phyloP scores from a whole-genome alignment of 2,329 filamentous ascomycete species.

The Sclerotinia glacialis region DNA sequence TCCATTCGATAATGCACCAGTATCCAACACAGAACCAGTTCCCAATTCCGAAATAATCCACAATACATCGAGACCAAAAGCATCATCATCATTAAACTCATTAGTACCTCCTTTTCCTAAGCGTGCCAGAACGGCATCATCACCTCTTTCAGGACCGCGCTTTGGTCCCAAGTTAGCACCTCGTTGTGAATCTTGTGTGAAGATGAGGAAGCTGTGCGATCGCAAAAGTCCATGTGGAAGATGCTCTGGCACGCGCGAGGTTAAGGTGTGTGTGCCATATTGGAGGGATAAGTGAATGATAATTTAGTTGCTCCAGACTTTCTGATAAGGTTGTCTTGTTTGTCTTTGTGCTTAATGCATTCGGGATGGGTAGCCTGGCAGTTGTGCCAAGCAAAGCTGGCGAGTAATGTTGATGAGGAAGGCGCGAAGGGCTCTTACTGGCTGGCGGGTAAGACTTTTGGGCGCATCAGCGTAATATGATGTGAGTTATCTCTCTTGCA shows the following conservation, averaged over 20 bases:
- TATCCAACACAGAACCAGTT: neutral
- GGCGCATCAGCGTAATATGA: neutral
- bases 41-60: neutral
- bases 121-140: neutral
- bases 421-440: too few relatives aligned
- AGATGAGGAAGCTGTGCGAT: constrained; percentile 4
- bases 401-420: neutral
- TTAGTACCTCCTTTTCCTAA: neutral
- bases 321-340: neutral
- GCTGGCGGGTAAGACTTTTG: neutral
- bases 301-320: neutral
- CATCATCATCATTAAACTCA: neutral
- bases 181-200: neutral
- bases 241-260: neutral
- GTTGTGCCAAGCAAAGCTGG: too few relatives aligned
- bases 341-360: rapidly evolving
- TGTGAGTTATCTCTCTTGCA: neutral
- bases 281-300: neutral
- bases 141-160: neutral
- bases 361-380: neutral
- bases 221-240: constrained; percentile 7
- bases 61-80: rapidly evolving
- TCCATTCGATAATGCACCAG: neutral
- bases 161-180: neutral
- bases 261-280: neutral